Conservation (phyloP, 1,139 yeast species). For the Williopsis jadinii region DNA sequence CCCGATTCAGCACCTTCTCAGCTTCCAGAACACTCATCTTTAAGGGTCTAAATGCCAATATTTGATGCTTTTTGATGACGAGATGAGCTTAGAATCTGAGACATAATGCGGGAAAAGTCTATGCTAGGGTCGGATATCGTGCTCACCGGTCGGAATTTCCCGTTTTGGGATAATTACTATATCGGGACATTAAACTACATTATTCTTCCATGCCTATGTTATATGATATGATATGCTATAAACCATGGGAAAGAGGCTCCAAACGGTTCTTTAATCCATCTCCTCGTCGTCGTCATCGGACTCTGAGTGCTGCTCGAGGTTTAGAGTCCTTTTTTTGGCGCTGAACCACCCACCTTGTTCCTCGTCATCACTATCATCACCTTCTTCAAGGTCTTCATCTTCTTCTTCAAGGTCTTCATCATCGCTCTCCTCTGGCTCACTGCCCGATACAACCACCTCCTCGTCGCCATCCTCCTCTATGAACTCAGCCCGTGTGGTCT, state of each 20-base stretch:
- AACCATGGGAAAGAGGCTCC: no score
- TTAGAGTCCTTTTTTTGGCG: slow-evolving; percentile 13
- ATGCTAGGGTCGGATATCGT: no score
- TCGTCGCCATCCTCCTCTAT: slow-evolving; percentile 21
- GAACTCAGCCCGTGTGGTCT: slow-evolving; percentile 21
- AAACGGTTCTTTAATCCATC: slow-evolving; percentile 2
- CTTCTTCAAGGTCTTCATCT: slow-evolving; percentile 19
- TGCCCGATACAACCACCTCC: slow-evolving; percentile 24
- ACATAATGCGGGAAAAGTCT: no score
- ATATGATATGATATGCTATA: no score
- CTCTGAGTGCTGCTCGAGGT: slow-evolving; percentile 13
- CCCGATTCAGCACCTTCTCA: slow-evolving; percentile 9
- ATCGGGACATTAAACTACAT: no score
- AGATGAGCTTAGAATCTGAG: no score
- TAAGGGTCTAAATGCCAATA: no score
- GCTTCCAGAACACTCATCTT: neutral
- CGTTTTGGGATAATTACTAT: no score
- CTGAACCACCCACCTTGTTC: slow-evolving; percentile 23
- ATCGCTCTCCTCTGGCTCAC: slow-evolving; percentile 16
- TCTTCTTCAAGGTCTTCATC: slow-evolving; percentile 21
- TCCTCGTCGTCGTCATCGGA: slow-evolving; percentile 16
- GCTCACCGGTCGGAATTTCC: no score
- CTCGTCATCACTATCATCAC: slow-evolving; percentile 16
- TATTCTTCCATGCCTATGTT: no score
- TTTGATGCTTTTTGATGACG: no score